Percentiles rank a stretch among this genome's conserved stretches.
Evolutionary conservation across 495 filamentous ascomycete species (phyloP).

Genomic region (Penicillium arizonense): DNA sequence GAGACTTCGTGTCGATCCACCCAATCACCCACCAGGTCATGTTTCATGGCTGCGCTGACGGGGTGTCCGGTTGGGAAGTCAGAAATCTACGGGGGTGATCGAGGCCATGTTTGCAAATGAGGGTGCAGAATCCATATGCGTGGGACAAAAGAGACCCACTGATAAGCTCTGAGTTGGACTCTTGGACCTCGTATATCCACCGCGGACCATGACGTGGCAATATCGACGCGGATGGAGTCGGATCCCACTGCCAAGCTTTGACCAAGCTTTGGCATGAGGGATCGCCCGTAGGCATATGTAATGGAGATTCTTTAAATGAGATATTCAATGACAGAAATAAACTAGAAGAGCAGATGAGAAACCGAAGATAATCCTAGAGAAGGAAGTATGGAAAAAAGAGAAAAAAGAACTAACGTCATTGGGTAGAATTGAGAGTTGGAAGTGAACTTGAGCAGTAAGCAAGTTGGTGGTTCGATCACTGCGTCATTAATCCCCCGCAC

Average conservation of each 20-base stretch:
- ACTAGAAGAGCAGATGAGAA: background rate
- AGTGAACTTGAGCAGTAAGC: no score
- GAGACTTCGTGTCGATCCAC: slow-evolving; percentile 72
- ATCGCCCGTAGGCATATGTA: background rate
- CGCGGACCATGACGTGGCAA: slow-evolving; percentile 8
- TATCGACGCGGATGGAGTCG: background rate
- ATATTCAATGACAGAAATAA: background rate
- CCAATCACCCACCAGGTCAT: slow-evolving; percentile 62
- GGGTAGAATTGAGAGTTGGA: no score
- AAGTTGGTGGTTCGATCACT: no score
- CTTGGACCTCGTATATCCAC: slow-evolving; percentile 5
- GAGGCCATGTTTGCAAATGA: slow-evolving; percentile 61
- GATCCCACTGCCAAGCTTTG: slow-evolving; percentile 23
- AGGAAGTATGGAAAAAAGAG: no score
- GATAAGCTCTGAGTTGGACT: slow-evolving; percentile 42
- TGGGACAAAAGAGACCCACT: slow-evolving; percentile 66
- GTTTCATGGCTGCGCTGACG: no score
- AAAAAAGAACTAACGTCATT: no score
- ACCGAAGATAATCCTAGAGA: no score
- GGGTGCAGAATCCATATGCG: slow-evolving; percentile 67
- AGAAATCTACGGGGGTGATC: slow-evolving; percentile 71
- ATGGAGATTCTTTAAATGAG: background rate
- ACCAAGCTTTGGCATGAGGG: slow-evolving; percentile 18
- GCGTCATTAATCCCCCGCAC: no score
- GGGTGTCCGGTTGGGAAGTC: slow-evolving; percentile 76